phyloP scores from a whole-genome alignment of 345 rosid species.

The Eucalyptus rudis region DNA sequence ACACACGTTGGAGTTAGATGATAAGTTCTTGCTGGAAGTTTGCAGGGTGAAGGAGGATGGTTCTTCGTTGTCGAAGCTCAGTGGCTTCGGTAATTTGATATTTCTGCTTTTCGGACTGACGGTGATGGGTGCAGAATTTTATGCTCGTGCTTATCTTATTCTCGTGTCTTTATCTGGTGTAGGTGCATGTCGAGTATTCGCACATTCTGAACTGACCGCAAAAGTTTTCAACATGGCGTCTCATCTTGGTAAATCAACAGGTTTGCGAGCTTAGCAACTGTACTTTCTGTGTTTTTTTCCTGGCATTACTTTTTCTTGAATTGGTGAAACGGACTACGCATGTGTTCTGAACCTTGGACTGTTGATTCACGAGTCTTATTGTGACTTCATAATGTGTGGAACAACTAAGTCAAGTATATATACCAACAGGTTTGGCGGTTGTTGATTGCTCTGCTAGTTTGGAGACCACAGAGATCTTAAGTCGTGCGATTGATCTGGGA shows the following conservation, averaged over 20 bases:
- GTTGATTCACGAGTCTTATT: background rate
- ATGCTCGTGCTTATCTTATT: background rate
- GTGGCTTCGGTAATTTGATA: slow-evolving; percentile 22
- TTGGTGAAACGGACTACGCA: background rate
- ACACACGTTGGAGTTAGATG: slow-evolving; percentile 32
- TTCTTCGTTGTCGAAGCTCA: slow-evolving; percentile 29
- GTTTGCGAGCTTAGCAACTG: slow-evolving; percentile 10
- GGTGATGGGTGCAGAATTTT: background rate
- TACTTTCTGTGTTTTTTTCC: background rate
- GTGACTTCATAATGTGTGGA: background rate
- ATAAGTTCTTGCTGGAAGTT: slow-evolving; percentile 37
- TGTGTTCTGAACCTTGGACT: background rate
- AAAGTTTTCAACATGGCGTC: slow-evolving; percentile 36
- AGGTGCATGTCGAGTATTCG: slow-evolving; percentile 30
- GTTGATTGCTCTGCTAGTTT: slow-evolving; percentile 88
- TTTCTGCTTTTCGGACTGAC: background rate
- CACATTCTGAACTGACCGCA: slow-evolving; percentile 16
- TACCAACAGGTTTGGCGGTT: slow-evolving; percentile 43
- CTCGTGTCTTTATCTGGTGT: background rate
- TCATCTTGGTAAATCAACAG: slow-evolving; percentile 59
- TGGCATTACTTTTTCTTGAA: background rate
- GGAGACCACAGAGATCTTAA: slow-evolving; percentile 40
- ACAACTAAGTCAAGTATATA: background rate
- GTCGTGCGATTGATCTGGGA: slow-evolving; percentile 42
- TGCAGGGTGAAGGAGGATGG: slow-evolving; percentile 48